Evolutionary conservation across 2,329 filamentous ascomycete species (phyloP).

Genomic region (Fusarium clavum): DNA sequence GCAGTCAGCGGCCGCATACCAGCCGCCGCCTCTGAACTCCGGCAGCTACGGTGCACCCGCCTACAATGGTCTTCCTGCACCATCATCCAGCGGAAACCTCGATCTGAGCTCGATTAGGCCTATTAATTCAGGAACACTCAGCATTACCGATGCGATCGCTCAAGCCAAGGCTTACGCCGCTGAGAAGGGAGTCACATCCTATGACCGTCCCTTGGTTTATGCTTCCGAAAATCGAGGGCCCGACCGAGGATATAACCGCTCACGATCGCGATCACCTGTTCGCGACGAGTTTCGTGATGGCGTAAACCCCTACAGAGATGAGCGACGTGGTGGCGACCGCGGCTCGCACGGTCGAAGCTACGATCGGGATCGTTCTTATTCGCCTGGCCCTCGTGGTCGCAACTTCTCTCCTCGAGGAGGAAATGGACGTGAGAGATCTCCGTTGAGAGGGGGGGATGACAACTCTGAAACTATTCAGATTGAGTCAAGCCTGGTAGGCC

Average conservation of each 20-base stretch:
- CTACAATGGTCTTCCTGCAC: conserved; percentile 69
- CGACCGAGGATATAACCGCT: conserved; percentile 67
- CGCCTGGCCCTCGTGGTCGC: conserved; percentile 68
- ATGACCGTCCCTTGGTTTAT: conserved; percentile 67
- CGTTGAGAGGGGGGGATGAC: conserved; percentile 68
- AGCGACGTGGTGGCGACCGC: conserved; percentile 77
- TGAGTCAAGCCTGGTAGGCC: conserved; percentile 85
- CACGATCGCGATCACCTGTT: conserved; percentile 79
- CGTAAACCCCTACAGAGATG: conserved; percentile 86
- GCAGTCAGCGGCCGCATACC: conserved; percentile 52
- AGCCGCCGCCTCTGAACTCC: conserved; percentile 51
- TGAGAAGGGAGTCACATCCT: conserved; percentile 77
- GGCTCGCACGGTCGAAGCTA: conserved; percentile 48
- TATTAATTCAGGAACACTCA: conserved; percentile 82
- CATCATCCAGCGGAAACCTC: conserved; percentile 78
- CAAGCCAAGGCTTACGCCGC: conserved; percentile 85
- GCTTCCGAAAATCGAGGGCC: conserved; percentile 51
- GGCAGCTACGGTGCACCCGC: conserved; percentile 49
- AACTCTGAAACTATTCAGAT: conserved; percentile 86
- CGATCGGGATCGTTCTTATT: conserved; percentile 79
- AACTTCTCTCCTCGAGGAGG: conserved; percentile 69
- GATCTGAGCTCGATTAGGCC: conserved; percentile 85
- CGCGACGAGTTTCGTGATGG: conserved; percentile 80
- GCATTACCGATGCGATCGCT: conserved; percentile 84
- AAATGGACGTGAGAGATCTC: conserved; percentile 69